Evolutionary conservation across 305 asterid genomes (phyloP).

Genomic region (Andrographis paniculata): DNA sequence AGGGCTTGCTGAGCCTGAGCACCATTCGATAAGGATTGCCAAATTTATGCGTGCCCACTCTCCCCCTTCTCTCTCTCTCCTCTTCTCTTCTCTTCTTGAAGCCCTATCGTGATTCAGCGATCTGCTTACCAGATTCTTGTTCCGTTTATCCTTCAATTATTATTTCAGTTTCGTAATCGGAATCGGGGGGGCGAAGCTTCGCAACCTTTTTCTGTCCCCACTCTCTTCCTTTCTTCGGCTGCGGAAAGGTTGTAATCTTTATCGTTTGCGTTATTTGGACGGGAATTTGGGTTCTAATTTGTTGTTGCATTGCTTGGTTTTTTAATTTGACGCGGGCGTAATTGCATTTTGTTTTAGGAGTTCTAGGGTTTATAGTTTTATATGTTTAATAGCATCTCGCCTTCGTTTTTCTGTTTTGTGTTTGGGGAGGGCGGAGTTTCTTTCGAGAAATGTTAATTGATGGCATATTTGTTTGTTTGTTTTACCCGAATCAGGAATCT

Average conservation of each 20-base stretch:
- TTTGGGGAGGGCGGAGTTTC: no score
- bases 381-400: no score
- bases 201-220: slow-evolving; percentile 12
- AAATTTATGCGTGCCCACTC: slow-evolving; percentile 3
- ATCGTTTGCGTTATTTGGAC: slow-evolving; percentile 2
- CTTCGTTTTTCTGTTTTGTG: no score
- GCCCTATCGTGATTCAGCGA: no score
- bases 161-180: slow-evolving; percentile 14
- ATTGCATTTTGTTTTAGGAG: slow-evolving; percentile 13
- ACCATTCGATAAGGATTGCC: not conserved
- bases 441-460: no score
- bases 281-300: not conserved
- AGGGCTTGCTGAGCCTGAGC: not conserved
- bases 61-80: not conserved
- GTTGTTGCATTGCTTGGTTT: slow-evolving; percentile 17
- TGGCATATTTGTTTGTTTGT: no score
- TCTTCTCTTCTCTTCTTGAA: no score
- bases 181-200: slow-evolving; percentile 24
- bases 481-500: no score
- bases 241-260: slow-evolving; percentile 20
- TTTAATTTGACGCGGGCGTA: not conserved
- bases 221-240: slow-evolving; percentile 11
- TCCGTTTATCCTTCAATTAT: not conserved
- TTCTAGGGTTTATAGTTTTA: slow-evolving; percentile 22
- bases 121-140: slow-evolving; percentile 17